Percentiles rank a stretch among this genome's conserved stretches.
Conservation (phyloP, 2,329 filamentous ascomycete species). For the Pestalotiopsis sp. region DNA sequence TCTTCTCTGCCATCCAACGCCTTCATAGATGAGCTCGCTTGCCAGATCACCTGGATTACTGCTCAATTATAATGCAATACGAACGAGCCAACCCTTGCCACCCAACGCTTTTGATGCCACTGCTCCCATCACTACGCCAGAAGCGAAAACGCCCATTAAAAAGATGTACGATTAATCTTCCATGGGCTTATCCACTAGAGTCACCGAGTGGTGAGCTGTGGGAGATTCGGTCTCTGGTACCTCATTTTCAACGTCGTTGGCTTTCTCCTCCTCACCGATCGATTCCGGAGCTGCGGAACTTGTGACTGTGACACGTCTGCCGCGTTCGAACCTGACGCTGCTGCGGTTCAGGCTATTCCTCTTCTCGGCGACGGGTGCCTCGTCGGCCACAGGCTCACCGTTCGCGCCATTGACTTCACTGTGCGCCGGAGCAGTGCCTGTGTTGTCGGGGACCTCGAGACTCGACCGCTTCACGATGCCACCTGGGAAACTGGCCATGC, state of each 20-base stretch:
- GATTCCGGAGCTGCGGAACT: constrained; percentile 27
- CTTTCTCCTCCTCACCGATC: constrained; percentile 21
- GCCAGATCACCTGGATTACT: constrained; percentile 7
- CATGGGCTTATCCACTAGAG: constrained; percentile 57
- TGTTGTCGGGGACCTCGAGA: constrained; percentile 77
- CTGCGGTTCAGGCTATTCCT: constrained; percentile 66
- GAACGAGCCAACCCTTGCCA: not conserved
- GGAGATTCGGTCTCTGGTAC: not conserved
- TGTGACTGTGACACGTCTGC: constrained; percentile 50
- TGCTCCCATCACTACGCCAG: constrained; percentile 1
- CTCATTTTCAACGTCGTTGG: constrained; percentile 18
- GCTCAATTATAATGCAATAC: constrained; percentile 12
- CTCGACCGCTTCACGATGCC: constrained; percentile 63
- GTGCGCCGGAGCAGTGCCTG: constrained; percentile 43
- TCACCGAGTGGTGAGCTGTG: constrained; percentile 43
- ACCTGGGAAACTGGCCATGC: constrained; percentile 48
- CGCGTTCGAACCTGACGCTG: constrained; percentile 54
- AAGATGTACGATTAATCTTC: constrained; percentile 42
- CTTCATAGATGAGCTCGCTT: constrained; percentile 6
- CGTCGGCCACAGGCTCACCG: constrained; percentile 38
- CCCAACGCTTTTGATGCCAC: not conserved
- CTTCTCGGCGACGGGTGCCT: constrained; percentile 52
- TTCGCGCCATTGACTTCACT: constrained; percentile 44
- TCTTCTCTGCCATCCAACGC: not conserved
- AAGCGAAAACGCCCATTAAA: constrained; percentile 7